Conservation (phyloP, 208 protist genomes). For the Trypanosoma platydactyli region DNA sequence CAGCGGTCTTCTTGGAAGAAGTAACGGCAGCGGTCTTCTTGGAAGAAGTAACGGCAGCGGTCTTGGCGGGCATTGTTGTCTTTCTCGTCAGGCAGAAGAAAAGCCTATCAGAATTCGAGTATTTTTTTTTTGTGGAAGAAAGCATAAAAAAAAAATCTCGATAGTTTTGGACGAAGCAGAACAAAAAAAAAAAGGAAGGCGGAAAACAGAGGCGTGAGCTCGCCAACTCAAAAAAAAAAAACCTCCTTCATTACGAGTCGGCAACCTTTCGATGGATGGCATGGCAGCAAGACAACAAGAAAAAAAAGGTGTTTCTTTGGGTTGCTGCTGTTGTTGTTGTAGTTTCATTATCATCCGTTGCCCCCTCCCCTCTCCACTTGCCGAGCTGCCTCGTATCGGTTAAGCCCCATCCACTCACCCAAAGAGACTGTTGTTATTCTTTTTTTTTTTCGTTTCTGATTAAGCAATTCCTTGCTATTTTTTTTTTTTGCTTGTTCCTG, state of each 20-base stretch:
- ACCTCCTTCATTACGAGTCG: too few species aligned
- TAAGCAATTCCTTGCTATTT: not conserved
- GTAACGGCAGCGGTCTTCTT: constrained; percentile 9
- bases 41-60: not conserved
- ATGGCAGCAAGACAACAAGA: too few species aligned
- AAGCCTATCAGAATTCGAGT: not conserved
- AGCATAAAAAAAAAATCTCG: not conserved
- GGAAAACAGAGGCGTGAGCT: not conserved
- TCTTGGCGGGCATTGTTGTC: constrained; percentile 1
- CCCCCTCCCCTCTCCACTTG: too few species aligned
- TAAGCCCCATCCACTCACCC: too few species aligned
- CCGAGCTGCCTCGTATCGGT: too few species aligned
- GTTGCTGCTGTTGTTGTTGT: too few species aligned
- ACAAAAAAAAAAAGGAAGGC: not conserved
- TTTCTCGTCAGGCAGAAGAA: not conserved
- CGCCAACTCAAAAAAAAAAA: too few species aligned
- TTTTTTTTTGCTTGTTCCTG: constrained; percentile 8
- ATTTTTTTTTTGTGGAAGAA: not conserved
- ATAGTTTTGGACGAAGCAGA: not conserved
- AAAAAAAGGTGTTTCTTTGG: too few species aligned
- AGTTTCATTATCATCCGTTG: too few species aligned
- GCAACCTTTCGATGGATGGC: too few species aligned
- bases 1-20: constrained; percentile 26
- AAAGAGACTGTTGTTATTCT: too few species aligned
- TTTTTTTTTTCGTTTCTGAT: too few species aligned